Evolutionary conservation across 2,329 filamentous ascomycete species (phyloP).

Genomic region (Fusarium tjaetaba): DNA sequence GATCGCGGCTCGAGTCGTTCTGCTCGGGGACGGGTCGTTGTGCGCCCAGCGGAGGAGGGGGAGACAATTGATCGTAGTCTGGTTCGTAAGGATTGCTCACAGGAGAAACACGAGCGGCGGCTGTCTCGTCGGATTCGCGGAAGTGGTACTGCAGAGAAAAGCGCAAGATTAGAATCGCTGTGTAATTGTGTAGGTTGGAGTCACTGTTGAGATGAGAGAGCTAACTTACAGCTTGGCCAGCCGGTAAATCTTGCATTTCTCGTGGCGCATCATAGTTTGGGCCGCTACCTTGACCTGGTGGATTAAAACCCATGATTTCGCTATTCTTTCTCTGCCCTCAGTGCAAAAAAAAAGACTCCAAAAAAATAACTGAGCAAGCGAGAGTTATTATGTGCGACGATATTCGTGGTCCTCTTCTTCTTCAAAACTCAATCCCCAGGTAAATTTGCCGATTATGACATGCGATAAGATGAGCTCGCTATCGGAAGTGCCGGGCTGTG

Average conservation of each 20-base stretch:
- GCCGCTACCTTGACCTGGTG: conserved; percentile 17
- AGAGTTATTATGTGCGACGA: neutral
- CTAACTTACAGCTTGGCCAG: conserved; percentile 37
- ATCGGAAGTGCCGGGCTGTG: conserved; percentile 31
- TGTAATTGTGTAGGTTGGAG: neutral
- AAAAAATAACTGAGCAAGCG: neutral
- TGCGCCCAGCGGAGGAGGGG: conserved; percentile 28
- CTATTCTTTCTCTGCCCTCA: neutral
- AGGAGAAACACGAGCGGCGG: conserved; percentile 13
- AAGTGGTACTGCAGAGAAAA: conserved; percentile 33
- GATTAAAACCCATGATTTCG: conserved; percentile 24
- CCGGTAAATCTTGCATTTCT: conserved; percentile 38
- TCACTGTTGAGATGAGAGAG: neutral
- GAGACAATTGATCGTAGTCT: conserved; percentile 20
- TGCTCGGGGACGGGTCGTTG: conserved; percentile 25
- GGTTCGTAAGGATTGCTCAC: conserved; percentile 31
- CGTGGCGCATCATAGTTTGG: conserved; percentile 33
- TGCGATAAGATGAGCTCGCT: conserved; percentile 12
- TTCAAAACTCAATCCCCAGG: neutral
- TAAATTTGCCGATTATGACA: conserved; percentile 6
- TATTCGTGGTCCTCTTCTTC: neutral
- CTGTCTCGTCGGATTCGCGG: conserved; percentile 22
- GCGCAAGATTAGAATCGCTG: neutral
- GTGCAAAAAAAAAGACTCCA: neutral
- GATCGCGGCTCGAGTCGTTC: conserved; percentile 30